These are phyloP conservation scores for Colletotrichum siamense DNA, from an alignment of 2,329 filamentous ascomycete species.

Conservation along the genomic window DNA sequence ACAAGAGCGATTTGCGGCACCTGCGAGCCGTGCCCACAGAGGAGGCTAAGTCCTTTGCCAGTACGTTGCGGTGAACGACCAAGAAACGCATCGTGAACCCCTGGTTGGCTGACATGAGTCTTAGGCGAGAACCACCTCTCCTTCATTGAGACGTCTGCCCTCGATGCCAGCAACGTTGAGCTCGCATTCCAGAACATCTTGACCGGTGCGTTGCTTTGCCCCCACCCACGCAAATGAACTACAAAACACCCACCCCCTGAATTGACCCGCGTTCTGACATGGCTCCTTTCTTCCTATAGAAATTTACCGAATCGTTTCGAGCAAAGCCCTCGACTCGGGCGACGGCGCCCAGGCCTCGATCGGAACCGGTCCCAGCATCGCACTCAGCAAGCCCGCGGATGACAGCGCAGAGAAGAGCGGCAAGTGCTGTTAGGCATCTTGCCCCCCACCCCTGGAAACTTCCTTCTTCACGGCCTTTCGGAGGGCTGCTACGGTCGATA, in stretches of 20 bases:
- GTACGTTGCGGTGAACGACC: slow-evolving; percentile 53
- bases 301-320: slow-evolving; percentile 99
- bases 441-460: neutral
- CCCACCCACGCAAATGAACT: neutral
- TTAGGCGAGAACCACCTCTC: slow-evolving; percentile 96
- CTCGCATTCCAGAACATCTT: slow-evolving; percentile 99
- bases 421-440: slow-evolving; percentile 74
- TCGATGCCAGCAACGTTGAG: slow-evolving; percentile 99
- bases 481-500: slow-evolving; percentile 26
- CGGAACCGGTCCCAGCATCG: slow-evolving; percentile 80
- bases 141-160: slow-evolving; percentile 98
- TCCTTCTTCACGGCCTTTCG: slow-evolving; percentile 19
- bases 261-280: neutral
- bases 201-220: slow-evolving; percentile 72
- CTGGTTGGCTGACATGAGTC: neutral
- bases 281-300: slow-evolving; percentile 57
- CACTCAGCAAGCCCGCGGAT: slow-evolving; percentile 85
- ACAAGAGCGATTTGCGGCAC: slow-evolving; percentile 99
- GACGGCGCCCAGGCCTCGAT: slow-evolving; percentile 82
- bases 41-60: slow-evolving; percentile 97
- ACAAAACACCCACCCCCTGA: neutral
- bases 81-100: neutral
- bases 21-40: slow-evolving; percentile 96
- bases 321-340: slow-evolving; percentile 92
- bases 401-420: slow-evolving; percentile 76